These are phyloP conservation scores for Scenedesmus sp. DNA, from an alignment of 163 green algal species.

Conservation along the genomic window DNA sequence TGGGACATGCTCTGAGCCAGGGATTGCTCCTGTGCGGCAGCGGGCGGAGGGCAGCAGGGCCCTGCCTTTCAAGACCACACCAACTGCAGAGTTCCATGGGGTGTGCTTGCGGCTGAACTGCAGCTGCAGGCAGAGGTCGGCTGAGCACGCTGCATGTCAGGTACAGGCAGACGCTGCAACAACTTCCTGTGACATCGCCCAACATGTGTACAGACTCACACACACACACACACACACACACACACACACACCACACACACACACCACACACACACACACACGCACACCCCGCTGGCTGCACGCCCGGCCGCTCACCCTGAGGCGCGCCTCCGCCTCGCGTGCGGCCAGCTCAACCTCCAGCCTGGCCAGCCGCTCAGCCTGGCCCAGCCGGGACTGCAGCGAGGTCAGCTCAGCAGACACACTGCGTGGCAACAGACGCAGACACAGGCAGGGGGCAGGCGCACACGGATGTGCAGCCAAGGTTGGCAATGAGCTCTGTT, in stretches of 20 bases:
- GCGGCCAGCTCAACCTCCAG: conserved; percentile 54
- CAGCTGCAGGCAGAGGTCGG: too few species aligned
- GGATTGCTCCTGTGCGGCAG: conserved; percentile 36
- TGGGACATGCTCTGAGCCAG: conserved; percentile 4
- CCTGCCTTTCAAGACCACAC: background rate
- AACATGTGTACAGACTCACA: background rate
- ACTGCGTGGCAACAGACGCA: background rate
- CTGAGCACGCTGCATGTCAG: too few species aligned
- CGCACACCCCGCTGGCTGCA: background rate
- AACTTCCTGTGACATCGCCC: too few species aligned
- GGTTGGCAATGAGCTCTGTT: background rate
- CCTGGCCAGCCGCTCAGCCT: conserved; percentile 48
- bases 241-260: too few species aligned
- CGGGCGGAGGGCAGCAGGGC: background rate
- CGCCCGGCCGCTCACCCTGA: background rate
- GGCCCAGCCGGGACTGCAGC: conserved; percentile 40
- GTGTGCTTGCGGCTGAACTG: too few species aligned
- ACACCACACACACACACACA: background rate
- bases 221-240: too few species aligned
- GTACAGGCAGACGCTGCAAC: too few species aligned
- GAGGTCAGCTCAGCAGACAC: conserved; percentile 36
- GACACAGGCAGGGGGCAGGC: background rate
- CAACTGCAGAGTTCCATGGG: background rate
- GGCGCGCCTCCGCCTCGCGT: conserved; percentile 35
- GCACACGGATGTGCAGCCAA: background rate